These are phyloP conservation scores for Sporisorium reilianum DNA, from an alignment of 1,284 basidiomycete genomes.

Conservation along the genomic window DNA sequence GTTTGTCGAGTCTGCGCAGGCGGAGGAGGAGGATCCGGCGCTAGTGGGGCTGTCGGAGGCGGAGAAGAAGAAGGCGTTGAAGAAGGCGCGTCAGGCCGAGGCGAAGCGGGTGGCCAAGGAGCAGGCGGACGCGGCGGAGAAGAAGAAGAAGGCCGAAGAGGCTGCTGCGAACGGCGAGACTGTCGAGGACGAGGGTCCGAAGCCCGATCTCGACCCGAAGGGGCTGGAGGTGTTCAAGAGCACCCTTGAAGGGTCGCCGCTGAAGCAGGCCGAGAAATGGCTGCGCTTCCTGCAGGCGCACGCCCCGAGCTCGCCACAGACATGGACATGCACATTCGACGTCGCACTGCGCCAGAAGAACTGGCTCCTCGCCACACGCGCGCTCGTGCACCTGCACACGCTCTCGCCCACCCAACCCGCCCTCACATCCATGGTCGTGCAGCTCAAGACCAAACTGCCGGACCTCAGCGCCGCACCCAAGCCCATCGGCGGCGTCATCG, in stretches of 20 bases:
- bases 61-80: constrained; percentile 47
- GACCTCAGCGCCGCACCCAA: constrained; percentile 29
- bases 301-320: constrained; percentile 74
- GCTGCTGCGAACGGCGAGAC: constrained; percentile 65
- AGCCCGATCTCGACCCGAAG: constrained; percentile 71
- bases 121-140: constrained; percentile 35
- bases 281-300: constrained; percentile 77
- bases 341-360: constrained; percentile 82
- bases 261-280: constrained; percentile 82
- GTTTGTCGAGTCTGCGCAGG: constrained; percentile 35
- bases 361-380: constrained; percentile 81
- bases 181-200: constrained; percentile 80
- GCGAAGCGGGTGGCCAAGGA: constrained; percentile 28
- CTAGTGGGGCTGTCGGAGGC: constrained; percentile 20
- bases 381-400: constrained; percentile 76
- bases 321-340: constrained; percentile 83
- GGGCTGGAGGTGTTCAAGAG: constrained; percentile 48
- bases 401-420: constrained; percentile 77
- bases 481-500: constrained; percentile 69
- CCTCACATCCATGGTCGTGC: constrained; percentile 79
- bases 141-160: constrained; percentile 36
- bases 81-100: constrained; percentile 45
- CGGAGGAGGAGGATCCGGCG: constrained; percentile 55
- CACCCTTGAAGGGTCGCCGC: constrained; percentile 69
- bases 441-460: constrained; percentile 73